Percentiles rank a stretch among this genome's conserved stretches.
These are phyloP conservation scores for Kentomonas sorsogonicus DNA, from an alignment of 208 protist species.

Conservation along the genomic window DNA sequence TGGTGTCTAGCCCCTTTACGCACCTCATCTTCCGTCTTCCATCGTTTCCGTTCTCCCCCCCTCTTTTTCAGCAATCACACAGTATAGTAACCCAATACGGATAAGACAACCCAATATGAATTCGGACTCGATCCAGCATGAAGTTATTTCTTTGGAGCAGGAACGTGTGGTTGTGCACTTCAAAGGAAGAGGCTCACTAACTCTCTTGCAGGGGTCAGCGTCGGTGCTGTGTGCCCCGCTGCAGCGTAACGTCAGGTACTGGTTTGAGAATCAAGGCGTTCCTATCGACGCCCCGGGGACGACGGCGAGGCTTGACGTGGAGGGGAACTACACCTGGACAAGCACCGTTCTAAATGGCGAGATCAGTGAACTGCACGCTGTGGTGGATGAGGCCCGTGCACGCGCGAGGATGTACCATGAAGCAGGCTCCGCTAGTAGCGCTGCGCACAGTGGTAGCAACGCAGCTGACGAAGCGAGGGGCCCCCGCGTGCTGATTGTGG, in stretches of 20 bases:
- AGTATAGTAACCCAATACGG: too few species aligned
- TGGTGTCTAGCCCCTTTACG: too few species aligned
- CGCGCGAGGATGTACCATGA: slow-evolving; percentile 12
- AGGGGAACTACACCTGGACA: slow-evolving; percentile 29
- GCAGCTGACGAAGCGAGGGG: slow-evolving; percentile 18
- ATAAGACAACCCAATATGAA: too few species aligned
- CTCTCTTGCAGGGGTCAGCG: slow-evolving; percentile 33
- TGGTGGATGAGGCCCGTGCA: slow-evolving; percentile 27
- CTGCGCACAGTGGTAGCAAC: too few species aligned
- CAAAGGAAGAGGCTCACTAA: slow-evolving; percentile 24
- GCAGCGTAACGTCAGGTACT: slow-evolving; percentile 41
- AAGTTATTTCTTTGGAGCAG: background rate
- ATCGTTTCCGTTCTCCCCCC: too few species aligned
- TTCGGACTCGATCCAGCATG: slow-evolving; percentile 2
- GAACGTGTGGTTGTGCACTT: slow-evolving; percentile 9
- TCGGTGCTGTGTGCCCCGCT: slow-evolving; percentile 34
- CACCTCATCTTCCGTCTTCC: too few species aligned
- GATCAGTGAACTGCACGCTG: slow-evolving; percentile 31
- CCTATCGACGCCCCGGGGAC: slow-evolving; percentile 25
- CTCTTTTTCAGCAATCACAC: too few species aligned
- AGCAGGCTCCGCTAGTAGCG: too few species aligned
- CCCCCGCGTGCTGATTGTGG: slow-evolving; percentile 70
- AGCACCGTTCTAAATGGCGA: slow-evolving; percentile 15
- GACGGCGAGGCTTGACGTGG: slow-evolving; percentile 32
- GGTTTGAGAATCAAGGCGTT: slow-evolving; percentile 28